Evolutionary conservation across 2,329 filamentous ascomycete genomes (phyloP).

Genomic region (Arthrobotrys conoides): DNA sequence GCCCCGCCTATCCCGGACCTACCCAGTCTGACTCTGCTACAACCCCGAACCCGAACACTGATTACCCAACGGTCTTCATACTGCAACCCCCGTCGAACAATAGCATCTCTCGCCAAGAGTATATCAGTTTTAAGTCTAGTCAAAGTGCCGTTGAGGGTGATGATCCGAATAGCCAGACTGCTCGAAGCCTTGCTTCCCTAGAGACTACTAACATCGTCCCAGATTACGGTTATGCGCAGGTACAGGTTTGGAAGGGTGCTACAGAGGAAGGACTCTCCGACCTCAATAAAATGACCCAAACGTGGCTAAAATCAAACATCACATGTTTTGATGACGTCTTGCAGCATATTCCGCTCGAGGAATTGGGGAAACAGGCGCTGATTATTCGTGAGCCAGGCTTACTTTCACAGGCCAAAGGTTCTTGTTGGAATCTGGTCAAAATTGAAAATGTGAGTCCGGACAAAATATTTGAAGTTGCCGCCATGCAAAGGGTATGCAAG

Average conservation of each 20-base stretch:
- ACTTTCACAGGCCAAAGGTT: neutral
- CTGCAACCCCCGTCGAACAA: constrained; percentile 12
- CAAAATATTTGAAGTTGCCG: too few relatives aligned
- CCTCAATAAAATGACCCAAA: constrained; percentile 30
- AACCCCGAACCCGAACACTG: neutral
- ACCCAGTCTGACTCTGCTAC: neutral
- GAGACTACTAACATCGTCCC: neutral
- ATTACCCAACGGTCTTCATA: constrained; percentile 2
- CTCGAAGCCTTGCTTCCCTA: neutral
- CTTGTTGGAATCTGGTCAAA: constrained; percentile 55
- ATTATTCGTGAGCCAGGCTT: constrained; percentile 11
- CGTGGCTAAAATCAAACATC: constrained; percentile 44
- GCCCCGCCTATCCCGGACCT: neutral
- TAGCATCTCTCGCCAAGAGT: constrained; percentile 1
- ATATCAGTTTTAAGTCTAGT: neutral
- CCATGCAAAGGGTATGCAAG: too few relatives aligned
- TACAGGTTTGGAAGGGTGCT: neutral
- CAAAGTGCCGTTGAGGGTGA: neutral
- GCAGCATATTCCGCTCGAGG: constrained; percentile 48
- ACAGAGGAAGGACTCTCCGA: constrained; percentile 17
- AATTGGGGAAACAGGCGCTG: constrained; percentile 46
- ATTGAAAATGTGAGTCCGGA: constrained; percentile 48
- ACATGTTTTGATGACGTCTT: constrained; percentile 40
- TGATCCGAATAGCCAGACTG: neutral
- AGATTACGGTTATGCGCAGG: neutral